A percentile compares a stretch with the other conserved stretches of the same genome.
These are phyloP conservation scores for Kluyveromyces marxianus DNA, from an alignment of 1,139 yeast genomes.

Conservation along the genomic window DNA sequence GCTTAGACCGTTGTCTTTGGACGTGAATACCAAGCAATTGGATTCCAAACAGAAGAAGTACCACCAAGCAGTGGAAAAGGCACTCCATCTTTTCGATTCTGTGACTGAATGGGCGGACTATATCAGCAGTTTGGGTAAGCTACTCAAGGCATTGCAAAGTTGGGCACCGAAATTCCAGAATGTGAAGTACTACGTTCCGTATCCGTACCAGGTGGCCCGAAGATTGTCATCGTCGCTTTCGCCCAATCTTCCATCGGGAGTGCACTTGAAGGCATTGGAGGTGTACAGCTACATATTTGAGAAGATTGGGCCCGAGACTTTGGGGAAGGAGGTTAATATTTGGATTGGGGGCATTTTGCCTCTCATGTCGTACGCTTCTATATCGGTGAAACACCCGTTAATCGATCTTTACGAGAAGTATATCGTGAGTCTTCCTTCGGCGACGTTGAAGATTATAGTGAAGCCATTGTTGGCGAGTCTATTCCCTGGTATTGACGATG, in stretches of 20 bases:
- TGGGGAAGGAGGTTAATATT: conserved; percentile 46
- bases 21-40: conserved; percentile 25
- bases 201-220: conserved; percentile 31
- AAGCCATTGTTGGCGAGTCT: conserved; percentile 69
- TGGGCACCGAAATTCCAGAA: conserved; percentile 51
- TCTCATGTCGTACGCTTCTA: conserved; percentile 77
- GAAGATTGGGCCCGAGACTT: conserved; percentile 44
- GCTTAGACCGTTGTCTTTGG: conserved; percentile 27
- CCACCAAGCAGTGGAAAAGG: conserved; percentile 59
- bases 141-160: conserved; percentile 59
- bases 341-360: conserved; percentile 94
- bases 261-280: conserved; percentile 80
- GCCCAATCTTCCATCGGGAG: conserved; percentile 84
- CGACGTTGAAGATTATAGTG: conserved; percentile 45
- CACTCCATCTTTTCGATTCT: conserved; percentile 70
- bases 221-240: conserved; percentile 50
- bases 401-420: conserved; percentile 52
- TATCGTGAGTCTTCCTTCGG: conserved; percentile 46
- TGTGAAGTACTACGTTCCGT: conserved; percentile 43
- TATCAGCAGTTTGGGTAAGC: conserved; percentile 74
- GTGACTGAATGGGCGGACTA: conserved; percentile 98
- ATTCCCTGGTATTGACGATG: conserved; percentile 87
- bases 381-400: conserved; percentile 74
- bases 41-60: conserved; percentile 64
- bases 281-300: conserved; percentile 66